Conservation (phyloP, 2,329 filamentous ascomycete species). For the Xylaria sp. region DNA sequence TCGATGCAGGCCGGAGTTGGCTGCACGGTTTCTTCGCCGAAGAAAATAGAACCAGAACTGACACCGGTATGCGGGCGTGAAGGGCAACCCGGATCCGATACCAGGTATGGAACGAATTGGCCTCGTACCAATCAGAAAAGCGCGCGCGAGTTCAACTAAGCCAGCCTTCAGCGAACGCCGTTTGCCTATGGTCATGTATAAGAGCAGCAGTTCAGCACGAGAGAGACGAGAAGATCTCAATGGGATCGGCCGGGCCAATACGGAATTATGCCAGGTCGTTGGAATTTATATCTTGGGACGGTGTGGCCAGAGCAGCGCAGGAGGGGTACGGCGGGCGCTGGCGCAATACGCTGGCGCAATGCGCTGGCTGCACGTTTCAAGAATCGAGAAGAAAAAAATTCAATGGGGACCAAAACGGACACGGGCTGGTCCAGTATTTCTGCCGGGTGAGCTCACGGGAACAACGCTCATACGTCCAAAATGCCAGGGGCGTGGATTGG, state of each 20-base stretch:
- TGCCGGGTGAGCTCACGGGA: slow-evolving; percentile 36
- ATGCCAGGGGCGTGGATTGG: slow-evolving; percentile 30
- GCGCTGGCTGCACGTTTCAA: slow-evolving; percentile 36
- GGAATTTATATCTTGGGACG: slow-evolving; percentile 29
- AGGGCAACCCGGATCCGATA: slow-evolving; percentile 21
- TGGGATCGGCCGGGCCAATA: slow-evolving; percentile 15
- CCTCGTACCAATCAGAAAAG: slow-evolving; percentile 15
- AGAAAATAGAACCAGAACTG: slow-evolving; percentile 21
- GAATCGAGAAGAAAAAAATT: slow-evolving; percentile 29
- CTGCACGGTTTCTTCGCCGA: slow-evolving; percentile 39
- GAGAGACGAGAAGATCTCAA: slow-evolving; percentile 27
- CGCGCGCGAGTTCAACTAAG: slow-evolving; percentile 20
- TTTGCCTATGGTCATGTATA: slow-evolving; percentile 26
- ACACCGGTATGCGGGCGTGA: slow-evolving; percentile 17
- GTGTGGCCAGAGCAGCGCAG: slow-evolving; percentile 26
- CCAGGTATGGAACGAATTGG: slow-evolving; percentile 17
- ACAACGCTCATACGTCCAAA: slow-evolving; percentile 37
- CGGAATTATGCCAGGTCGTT: slow-evolving; percentile 24
- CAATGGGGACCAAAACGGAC: slow-evolving; percentile 30
- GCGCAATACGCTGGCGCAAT: slow-evolving; percentile 35
- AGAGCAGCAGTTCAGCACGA: slow-evolving; percentile 23
- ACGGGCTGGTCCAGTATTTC: slow-evolving; percentile 34
- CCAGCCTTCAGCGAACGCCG: slow-evolving; percentile 15
- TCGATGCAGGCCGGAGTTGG: slow-evolving; percentile 38
- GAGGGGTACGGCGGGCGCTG: slow-evolving; percentile 26